Evolutionary conservation across 495 filamentous ascomycete species (phyloP), one percentile per base, ranked within the genome.

Genomic region (Cenococcum geophilum): DNA sequence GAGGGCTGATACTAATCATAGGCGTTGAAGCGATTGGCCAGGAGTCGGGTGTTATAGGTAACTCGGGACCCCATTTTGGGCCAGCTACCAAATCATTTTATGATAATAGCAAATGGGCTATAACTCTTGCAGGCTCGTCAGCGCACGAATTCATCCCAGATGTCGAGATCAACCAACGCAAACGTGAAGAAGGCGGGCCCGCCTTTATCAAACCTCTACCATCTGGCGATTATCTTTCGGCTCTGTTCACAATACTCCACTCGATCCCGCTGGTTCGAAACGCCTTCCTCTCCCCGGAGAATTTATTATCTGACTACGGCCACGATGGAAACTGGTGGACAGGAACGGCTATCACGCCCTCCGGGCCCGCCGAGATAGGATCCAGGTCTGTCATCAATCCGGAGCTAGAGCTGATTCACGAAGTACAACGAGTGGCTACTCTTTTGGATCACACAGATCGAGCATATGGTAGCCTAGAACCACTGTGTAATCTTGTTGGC

Each of bases 311-410:
- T 4, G 80, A 85, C 55, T 95, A 93, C 63, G 87, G 86, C 0
- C 74, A 81, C 58, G 79, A 88, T 60, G 71, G 79, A 9, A 83
- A 92, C 22, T 97, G 92, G 92, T 97, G 92, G 92, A 85, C 84
- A 65, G 92, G 91, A 5, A 77, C 80, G 10, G 62, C 77, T 0
- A 87, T 92, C 35, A 75, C 79, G 36, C 73, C 77, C 1, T 79
- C 83, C 11, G 81, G 80, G 36, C 78, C 84, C 18, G 77, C 84
- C n/a, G 78, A 81, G 16, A 66, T 79, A n/a, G 62, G 58, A 47
- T 65, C 67, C 8, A 69, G 79, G 6, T 77, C 74, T 67, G 75
- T 78, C 20, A 79, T 83, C 14, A 76, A 81, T 6, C 21, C 52
- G 5, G 56, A 70, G 16, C 23, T 61, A 2, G 72, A 77, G 18